Conservation (phyloP, 768 basidiomycete genomes). For the Panus rudis region DNA sequence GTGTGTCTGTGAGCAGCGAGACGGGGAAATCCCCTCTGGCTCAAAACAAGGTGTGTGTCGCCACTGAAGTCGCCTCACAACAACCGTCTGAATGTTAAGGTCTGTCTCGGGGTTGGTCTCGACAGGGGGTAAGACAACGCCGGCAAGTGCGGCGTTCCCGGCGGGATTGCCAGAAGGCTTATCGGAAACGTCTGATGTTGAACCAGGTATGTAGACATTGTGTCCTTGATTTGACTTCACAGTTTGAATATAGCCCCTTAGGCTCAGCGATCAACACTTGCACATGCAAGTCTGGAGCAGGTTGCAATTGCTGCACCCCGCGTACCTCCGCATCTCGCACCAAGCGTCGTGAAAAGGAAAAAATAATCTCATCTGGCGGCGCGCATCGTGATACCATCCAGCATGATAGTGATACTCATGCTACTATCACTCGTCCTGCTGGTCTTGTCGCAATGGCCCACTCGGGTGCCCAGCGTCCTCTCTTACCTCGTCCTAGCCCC, state of each 20-base stretch:
- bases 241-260: not conserved
- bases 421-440: conserved; percentile 14
- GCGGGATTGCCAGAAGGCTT: conserved; percentile 63
- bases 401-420: conserved; percentile 3
- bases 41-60: too few relatives aligned
- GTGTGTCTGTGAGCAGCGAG: conserved; percentile 27
- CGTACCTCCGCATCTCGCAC: conserved; percentile 10
- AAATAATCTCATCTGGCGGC: conserved; percentile 4
- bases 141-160: conserved; percentile 73
- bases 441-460: conserved; percentile 18
- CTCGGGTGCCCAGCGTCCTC: conserved; percentile 38
- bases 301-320: conserved; percentile 54
- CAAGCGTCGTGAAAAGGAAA: conserved; percentile 7
- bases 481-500: conserved; percentile 52
- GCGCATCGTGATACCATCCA: conserved; percentile 4
- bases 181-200: conserved; percentile 53
- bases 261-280: conserved; percentile 26
- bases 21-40: too few relatives aligned
- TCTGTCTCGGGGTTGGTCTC: conserved; percentile 14
- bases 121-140: conserved; percentile 51
- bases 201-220: conserved; percentile 35
- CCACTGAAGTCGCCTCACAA: too few relatives aligned
- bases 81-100: conserved; percentile 46
- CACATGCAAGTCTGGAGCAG: conserved; percentile 36
- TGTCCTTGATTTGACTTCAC: not conserved